Base-by-base conservation (phyloP, 768 basidiomycete genomes). In the Dentipellis sp. region DNA sequence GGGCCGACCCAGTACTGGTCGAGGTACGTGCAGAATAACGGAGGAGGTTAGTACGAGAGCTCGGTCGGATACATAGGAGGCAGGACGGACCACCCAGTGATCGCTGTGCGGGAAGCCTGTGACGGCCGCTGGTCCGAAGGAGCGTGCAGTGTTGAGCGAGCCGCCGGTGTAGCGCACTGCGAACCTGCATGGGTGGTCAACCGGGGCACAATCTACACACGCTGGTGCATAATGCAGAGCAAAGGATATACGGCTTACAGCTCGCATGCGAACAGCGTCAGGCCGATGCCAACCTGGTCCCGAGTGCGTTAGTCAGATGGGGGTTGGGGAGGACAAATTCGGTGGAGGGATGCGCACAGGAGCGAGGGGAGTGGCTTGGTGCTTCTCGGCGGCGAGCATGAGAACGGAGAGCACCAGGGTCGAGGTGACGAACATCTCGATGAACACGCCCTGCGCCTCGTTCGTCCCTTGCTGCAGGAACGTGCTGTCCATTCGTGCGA, bases 361-460 rank as follows among this genome's bases (percentile, higher is more conserved):
- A 17, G 84, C 84, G 62, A 86, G 83, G 0, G 84, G 80, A 1
- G 84, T 86, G 2, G 74, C 72, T 23, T 72, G 69, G 61, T 85
- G 84, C 67, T 86, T 86, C 68, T 86, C 86, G 14, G 80, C 81
- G 4, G 86, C 85, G 22, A 87, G 66, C 83, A 87, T 86, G 58
- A 86, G 76, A n/a, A 86, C 81, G 6, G 85, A 72, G 12, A 84
- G 67, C 45, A 81, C 77, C 40, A 86, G 72, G 14, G 74, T 72
- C 11, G 78, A 72, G 12, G 84, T 86, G 60, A 80, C 77, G 67
- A 86, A 86, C 77, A 84, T 82, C 65, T 87, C 84, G 58, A 86
- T 84, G 66, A 86, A 86, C 16, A 84, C 75, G 10, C 74, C 83
- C 65, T 86, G 82, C 0, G 80, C 74, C 3, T 66, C 58, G 67